Evolutionary conservation across 129 eudicot species (phyloP).

Genomic region (Dittrichia graveolens): DNA sequence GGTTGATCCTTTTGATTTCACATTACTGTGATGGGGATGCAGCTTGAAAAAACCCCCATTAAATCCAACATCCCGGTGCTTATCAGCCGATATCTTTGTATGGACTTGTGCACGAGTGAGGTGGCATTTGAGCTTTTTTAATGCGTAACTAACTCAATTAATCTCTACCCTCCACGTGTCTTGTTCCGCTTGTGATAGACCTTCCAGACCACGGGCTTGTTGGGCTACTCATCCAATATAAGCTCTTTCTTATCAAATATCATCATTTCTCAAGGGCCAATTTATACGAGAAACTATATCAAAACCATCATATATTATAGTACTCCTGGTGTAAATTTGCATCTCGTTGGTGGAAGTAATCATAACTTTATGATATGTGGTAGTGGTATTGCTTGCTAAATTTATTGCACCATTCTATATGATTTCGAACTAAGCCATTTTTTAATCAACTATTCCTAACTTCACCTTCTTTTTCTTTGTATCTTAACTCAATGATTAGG

Average conservation of each 20-base stretch:
- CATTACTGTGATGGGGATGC: too few relatives aligned
- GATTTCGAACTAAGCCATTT: neutral
- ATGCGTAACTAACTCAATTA: too few relatives aligned
- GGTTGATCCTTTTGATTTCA: too few relatives aligned
- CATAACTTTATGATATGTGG: neutral
- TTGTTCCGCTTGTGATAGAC: too few relatives aligned
- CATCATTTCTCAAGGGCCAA: slow-evolving; percentile 5
- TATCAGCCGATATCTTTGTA: too few relatives aligned
- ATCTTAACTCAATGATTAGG: neutral
- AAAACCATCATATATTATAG: neutral
- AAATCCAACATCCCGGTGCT: too few relatives aligned
- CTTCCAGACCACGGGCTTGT: too few relatives aligned
- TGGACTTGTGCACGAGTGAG: too few relatives aligned
- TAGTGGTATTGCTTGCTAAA: neutral
- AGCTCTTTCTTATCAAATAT: neutral
- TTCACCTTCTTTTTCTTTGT: neutral
- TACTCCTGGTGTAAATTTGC: neutral
- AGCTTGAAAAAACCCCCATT: too few relatives aligned
- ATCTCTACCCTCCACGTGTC: too few relatives aligned
- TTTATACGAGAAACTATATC: slow-evolving; percentile 1
- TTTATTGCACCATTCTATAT: neutral
- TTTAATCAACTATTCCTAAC: neutral
- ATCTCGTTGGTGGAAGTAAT: slow-evolving; percentile 4
- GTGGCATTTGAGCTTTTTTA: too few relatives aligned
- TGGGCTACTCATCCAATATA: too few relatives aligned